Percentiles rank a stretch among this genome's conserved stretches.
phyloP scores from a whole-genome alignment of 2,329 filamentous ascomycete species.

The Stemphylium vesicarium region DNA sequence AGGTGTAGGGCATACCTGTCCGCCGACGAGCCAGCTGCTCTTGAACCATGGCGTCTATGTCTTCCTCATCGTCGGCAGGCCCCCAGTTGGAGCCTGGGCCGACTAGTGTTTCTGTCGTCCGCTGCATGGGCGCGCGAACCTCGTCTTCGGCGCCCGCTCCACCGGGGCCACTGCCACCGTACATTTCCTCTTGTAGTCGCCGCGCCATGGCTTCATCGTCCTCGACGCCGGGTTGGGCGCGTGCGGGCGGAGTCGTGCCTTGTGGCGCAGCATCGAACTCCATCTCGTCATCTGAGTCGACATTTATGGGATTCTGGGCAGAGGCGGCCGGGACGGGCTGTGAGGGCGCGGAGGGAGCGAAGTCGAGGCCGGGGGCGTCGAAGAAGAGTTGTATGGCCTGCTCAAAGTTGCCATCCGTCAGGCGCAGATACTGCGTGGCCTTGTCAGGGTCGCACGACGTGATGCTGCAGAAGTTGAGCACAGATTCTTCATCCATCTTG shows the following conservation, averaged over 20 bases:
- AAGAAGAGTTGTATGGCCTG: slow-evolving; percentile 90
- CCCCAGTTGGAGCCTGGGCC: slow-evolving; percentile 68
- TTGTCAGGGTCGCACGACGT: slow-evolving; percentile 76
- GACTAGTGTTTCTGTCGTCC: slow-evolving; percentile 89
- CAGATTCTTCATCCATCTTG: slow-evolving; percentile 58
- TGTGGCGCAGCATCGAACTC: slow-evolving; percentile 52
- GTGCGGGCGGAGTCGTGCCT: slow-evolving; percentile 30
- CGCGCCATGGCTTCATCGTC: slow-evolving; percentile 94
- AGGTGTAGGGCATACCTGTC: slow-evolving; percentile 27
- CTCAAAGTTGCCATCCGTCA: slow-evolving; percentile 83
- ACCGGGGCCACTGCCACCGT: slow-evolving; percentile 59
- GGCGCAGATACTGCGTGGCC: slow-evolving; percentile 80
- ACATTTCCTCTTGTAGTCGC: slow-evolving; percentile 89
- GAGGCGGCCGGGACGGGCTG: slow-evolving; percentile 49
- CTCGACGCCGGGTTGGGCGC: slow-evolving; percentile 60
- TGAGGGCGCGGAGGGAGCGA: slow-evolving; percentile 48
- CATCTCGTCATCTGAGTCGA: slow-evolving; percentile 78
- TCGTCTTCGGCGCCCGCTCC: slow-evolving; percentile 55
- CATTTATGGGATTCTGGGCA: slow-evolving; percentile 66
- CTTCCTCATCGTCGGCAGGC: slow-evolving; percentile 54
- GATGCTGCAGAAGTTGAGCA: slow-evolving; percentile 80
- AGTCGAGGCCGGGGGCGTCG: slow-evolving; percentile 78
- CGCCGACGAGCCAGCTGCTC: slow-evolving; percentile 65
- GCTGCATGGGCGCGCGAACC: slow-evolving; percentile 88
- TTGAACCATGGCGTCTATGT: slow-evolving; percentile 66